Base-by-base conservation (phyloP, 257 asterid species). In the Lithospermum erythrorhizon region DNA sequence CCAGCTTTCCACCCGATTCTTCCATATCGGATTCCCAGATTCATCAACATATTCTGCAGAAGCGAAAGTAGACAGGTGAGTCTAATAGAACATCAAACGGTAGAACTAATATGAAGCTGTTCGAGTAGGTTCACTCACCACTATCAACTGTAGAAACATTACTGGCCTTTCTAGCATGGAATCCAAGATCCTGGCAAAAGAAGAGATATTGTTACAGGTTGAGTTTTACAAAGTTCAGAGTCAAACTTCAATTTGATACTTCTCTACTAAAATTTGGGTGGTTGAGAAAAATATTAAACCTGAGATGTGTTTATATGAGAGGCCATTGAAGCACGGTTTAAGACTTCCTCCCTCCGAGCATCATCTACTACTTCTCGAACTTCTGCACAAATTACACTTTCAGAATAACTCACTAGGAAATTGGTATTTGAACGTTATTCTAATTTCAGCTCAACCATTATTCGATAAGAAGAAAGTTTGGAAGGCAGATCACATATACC, bases 1-100 rank as follows among this genome's bases (percentile, higher is more conserved):
- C 99, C 99, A 93, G 71, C 97, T 93, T 25, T 93, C 91, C 61
- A 93, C 99, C 59, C 99, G 70, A 65, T 86, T 87, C 88, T 89
- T 93, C 99, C 99, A 93, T 78, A 93, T 89, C 7, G 99, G 95
- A 72, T 93, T 93, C 56, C 97, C 95, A 19, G 94, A 72, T 5
- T 83, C 99, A 66, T 84, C 85, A 41, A 75, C 76, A 29, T 81
- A 83, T 60, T 89, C 97, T 89, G 70, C 62, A 63, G 18, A 24
- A 25, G 65, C 49, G 64, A 75, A 20, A 66, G 21, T 13, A 65
- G 55, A 48, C 47, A 64, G 61, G 53, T 70, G 27, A 66, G 67
- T 57, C 20, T 61, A 30, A 16, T 23, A 64, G 4, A 61, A 55
- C 25, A 61, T 49, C 54, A 21, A 37, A 29, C 6, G 49, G 20